Percentiles rank a stretch among this genome's conserved stretches.
phyloP scores from a whole-genome alignment of 176 grass and related monocot genomes.

The Lolium multiflorum region DNA sequence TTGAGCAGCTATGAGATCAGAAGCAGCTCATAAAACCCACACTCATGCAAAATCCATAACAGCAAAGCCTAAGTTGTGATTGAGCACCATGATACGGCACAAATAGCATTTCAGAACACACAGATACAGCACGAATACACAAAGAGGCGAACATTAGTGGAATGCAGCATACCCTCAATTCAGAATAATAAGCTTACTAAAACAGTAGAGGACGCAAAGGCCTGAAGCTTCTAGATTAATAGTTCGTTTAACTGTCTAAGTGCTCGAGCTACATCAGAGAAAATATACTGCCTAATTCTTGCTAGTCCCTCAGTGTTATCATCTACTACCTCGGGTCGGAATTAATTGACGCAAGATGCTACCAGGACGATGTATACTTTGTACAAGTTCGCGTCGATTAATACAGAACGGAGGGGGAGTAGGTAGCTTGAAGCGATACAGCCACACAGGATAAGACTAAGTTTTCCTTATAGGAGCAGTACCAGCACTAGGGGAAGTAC shows the following conservation, averaged over 20 bases:
- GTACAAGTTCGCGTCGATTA: too few relatives aligned
- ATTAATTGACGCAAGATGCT: too few relatives aligned
- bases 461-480: neutral
- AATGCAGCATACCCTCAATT: neutral
- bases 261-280: neutral
- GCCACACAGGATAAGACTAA: neutral
- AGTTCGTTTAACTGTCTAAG: neutral
- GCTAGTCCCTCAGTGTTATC: neutral
- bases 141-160: neutral
- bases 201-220: neutral
- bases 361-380: too few relatives aligned
- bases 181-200: neutral
- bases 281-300: neutral
- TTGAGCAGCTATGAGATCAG: neutral
- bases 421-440: conserved; percentile 1
- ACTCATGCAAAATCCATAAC: neutral
- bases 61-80: neutral
- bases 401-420: too few relatives aligned
- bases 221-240: neutral
- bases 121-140: neutral
- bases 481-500: neutral
- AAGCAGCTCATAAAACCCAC: neutral
- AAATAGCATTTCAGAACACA: neutral
- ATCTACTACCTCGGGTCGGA: neutral
- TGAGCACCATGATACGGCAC: too few relatives aligned